Evolutionary conservation across 2,329 filamentous ascomycete species (phyloP), one percentile per base, ranked within the genome.

Genomic region (Westerdykella sp.): DNA sequence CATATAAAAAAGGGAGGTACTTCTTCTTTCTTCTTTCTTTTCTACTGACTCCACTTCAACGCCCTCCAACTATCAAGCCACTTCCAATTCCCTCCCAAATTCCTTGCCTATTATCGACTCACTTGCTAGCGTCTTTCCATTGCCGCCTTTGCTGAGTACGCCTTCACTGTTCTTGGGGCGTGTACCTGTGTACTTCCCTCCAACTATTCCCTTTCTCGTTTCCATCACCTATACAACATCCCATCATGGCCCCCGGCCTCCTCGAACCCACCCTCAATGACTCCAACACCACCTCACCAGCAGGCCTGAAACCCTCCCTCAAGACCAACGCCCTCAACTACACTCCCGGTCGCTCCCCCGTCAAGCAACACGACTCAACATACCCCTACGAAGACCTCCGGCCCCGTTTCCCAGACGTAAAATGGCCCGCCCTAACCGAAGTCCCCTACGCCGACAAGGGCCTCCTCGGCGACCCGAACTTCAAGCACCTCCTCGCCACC

Each of bases 361-460:
- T 74, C 25, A 59, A 74, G 47, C 51, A 66, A 15, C 69, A 77
- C 45, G 67, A 72, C 12, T 60, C 70, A 15, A 55, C 57, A 42
- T 79, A 80, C 53, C 67, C 73, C 34, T 68, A 76, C 46, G 72
- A 78, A 28, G 68, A 78, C 40, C 67, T 80, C 6, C 67, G 70
- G 6, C 75, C 76, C 14, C 66, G 59, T 7, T 80, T 79, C 48
- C 76, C 77, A 3, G 66, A 77, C 16, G 50, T 79, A 44, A 66
- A 71, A 14, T 80, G 76, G 76, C 66, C 68, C 1, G 65, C 72
- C 1, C 59, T 80, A 28, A 65, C 64, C 23, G 68, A 76, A 32
- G 61, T 73, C 0, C 67, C 70, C 0, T 77, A 79, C 46, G 55
- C 69, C 40, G 77, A 80, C 52, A 77, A 75, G 52, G 77, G 76